Evolutionary conservation across 2,329 filamentous ascomycete species (phyloP).

Genomic region (Ophiostoma triangulosporum): DNA sequence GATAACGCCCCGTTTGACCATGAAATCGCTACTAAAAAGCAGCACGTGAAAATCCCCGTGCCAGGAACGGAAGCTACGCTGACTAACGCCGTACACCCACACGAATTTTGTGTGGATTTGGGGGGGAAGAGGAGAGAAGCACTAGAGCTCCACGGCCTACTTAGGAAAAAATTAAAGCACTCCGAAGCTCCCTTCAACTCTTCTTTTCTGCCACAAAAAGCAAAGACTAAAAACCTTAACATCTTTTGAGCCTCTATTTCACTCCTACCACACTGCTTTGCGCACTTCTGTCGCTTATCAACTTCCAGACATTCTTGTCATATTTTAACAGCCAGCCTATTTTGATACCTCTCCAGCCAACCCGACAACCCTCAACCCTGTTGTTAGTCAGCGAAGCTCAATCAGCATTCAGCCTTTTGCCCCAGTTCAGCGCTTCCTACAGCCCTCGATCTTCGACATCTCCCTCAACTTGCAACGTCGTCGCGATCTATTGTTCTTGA

Average conservation of each 20-base stretch:
- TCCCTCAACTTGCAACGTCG: neutral
- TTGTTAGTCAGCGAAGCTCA: neutral
- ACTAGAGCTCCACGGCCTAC: slow-evolving; percentile 13
- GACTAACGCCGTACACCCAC: neutral
- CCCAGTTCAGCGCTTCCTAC: neutral
- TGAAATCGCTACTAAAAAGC: too few species aligned
- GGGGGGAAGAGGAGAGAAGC: neutral
- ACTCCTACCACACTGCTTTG: neutral
- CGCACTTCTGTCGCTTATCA: neutral
- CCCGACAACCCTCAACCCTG: neutral
- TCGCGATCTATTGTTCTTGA: neutral
- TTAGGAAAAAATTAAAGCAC: slow-evolving; percentile 11
- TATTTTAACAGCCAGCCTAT: neutral
- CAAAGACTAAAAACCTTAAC: neutral
- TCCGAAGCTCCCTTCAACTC: slow-evolving; percentile 4
- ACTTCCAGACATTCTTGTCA: neutral
- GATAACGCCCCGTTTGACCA: too few species aligned
- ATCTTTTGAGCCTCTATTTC: neutral
- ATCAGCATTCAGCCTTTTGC: neutral
- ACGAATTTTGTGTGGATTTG: slow-evolving; percentile 10
- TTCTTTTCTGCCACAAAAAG: slow-evolving; percentile 5
- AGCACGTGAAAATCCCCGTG: neutral
- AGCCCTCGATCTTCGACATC: neutral
- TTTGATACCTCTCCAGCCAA: neutral
- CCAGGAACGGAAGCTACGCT: slow-evolving; percentile 10